phyloP scores from a whole-genome alignment of 2,329 filamentous ascomycete species.

The Fusarium sp. region DNA sequence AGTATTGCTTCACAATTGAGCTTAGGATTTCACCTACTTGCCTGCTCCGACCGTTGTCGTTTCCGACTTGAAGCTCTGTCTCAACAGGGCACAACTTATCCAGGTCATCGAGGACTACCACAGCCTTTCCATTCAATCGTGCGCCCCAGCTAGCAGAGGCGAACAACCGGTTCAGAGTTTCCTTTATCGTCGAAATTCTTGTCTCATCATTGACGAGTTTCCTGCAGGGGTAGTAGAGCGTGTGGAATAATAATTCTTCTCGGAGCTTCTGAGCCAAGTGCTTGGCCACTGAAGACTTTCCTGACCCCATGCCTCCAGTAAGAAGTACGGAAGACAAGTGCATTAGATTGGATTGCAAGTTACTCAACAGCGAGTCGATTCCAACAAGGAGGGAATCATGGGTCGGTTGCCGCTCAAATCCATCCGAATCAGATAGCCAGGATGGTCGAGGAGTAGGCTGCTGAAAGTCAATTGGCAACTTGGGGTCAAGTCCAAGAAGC shows the following conservation, averaged over 20 bases:
- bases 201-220: constrained; percentile 92
- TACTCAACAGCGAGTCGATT: constrained; percentile 79
- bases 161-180: constrained; percentile 84
- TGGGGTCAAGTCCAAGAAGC: constrained; percentile 81
- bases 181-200: constrained; percentile 88
- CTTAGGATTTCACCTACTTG: constrained; percentile 92
- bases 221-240: constrained; percentile 86
- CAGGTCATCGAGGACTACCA: constrained; percentile 92
- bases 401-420: constrained; percentile 66
- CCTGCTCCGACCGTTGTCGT: constrained; percentile 90
- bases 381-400: constrained; percentile 77
- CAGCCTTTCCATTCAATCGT: constrained; percentile 80
- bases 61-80: constrained; percentile 92
- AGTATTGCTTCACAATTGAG: constrained; percentile 85
- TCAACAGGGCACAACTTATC: constrained; percentile 94
- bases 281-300: constrained; percentile 85
- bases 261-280: constrained; percentile 79
- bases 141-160: constrained; percentile 93
- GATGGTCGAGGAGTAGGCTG: constrained; percentile 74
- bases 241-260: constrained; percentile 79
- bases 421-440: constrained; percentile 59
- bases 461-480: constrained; percentile 79
- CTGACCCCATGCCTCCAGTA: constrained; percentile 88
- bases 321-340: constrained; percentile 90
- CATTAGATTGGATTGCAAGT: constrained; percentile 79